Evolutionary conservation across 768 basidiomycete genomes (phyloP), one percentile per base, ranked within the genome.

Genomic region (Panus rudis): DNA sequence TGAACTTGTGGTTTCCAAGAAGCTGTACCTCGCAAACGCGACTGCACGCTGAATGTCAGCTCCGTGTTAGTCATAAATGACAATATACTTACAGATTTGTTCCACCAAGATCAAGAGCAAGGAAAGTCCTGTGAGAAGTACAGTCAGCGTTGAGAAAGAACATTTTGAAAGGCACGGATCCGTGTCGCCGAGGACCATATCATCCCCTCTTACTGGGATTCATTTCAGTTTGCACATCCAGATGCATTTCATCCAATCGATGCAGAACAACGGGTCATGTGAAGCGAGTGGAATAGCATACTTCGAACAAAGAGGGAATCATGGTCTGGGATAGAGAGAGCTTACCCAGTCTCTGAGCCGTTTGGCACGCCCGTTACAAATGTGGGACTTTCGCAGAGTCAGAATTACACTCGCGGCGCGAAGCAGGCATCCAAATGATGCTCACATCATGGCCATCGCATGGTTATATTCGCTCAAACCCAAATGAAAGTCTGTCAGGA

Each of bases 291-390:
- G 16, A 14, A 35, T 7, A 35, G 33, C 7, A 14, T 7, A 39
- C 7, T 7, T 13, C 12, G 38, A 39, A 39, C 21, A 22, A 11
- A 22, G 24, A 22, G n/a, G n/a, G 17, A 8, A 11, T 11, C 20
- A 14, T 37, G 10, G 14, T 37, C 14, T 14, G 35, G 19, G 25
- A 17, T 21, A 22, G 13, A 8, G 20, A 22, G 7, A 23, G 17
- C 20, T 11, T 63, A 92, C 91, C 96, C 96, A 45, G 78, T 85
- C 65, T 99, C 96, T 39, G 82, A 79, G 35, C 96, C 96, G 62
- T 96, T 76, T 34, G 96, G 96, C 20, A 96, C 90, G 39, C 84
- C 84, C n/a, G 87, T 91, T 32, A 98, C 90, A 64, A 90, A 99
- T 8, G 91, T 87, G 5, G 96, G 96, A 52, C 90, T 92, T n/a